Evolutionary conservation across 371 early-diverging fungal genomes (phyloP), one percentile per base, ranked within the genome.

Genomic region (Dichotomocladium elegans): DNA sequence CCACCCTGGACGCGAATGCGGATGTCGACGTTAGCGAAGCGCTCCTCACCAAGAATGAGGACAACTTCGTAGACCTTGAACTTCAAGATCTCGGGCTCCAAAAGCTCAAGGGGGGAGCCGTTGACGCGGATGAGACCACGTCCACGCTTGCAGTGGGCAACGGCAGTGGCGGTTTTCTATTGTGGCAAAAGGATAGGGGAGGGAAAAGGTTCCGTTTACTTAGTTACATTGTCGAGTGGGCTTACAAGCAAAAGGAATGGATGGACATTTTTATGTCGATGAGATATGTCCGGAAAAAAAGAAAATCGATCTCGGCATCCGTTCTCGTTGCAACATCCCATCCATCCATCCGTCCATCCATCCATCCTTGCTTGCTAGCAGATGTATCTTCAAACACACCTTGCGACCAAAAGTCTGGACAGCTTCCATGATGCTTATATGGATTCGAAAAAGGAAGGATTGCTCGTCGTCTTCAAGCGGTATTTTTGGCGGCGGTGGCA

Each of bases 11-110:
- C 95, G 63, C 92, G 90, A 61, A 99, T 87, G 58, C 94, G 86
- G 82, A 99, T 95, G 79, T 95, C 94, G 35, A 99, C 87, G 69
- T 89, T 82, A 66, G 91, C 88, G 70, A 97, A 94, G 74, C 87
- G 87, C 66, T 96, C 92, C 75, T 90, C 84, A 68, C 96, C 97
- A 60, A 99, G 80, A 47, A 98, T 72, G 62, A 92, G 85, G 74
- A 99, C 86, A 59, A 98, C 91, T 86, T 99, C 99, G 83, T 91
- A 94, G 65, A 97, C 90, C 89, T 99, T 99, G 84, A 87, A 88
- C 70, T 85, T 80, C 63, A 99, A 79, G 72, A 97, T 85, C 79
- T 91, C 93, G 65, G 98, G 96, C 77, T 94, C 87, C 47, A 94
- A 81, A 55, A 98, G 86, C 61, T 92, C 90, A 45, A 99, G 72